Evolutionary conservation across 495 filamentous ascomycete genomes (phyloP).

Genomic region (Glonium stellatum): DNA sequence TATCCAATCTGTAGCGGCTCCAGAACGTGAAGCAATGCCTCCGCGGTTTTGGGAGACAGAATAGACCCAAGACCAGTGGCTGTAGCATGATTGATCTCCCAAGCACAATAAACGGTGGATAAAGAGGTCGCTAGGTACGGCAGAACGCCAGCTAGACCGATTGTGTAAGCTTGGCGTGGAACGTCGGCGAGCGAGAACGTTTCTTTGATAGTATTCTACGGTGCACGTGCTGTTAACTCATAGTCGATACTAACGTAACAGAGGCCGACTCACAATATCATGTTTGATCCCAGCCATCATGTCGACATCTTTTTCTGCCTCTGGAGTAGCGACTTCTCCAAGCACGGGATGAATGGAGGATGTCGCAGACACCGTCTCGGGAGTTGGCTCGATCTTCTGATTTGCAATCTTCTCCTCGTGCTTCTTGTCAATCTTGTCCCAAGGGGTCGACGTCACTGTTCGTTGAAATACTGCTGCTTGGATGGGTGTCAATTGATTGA

Average conservation of each 20-base stretch:
- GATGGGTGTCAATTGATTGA: slow-evolving; percentile 16
- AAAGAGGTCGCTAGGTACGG: slow-evolving; percentile 87
- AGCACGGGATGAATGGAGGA: slow-evolving; percentile 53
- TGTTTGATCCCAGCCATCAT: slow-evolving; percentile 61
- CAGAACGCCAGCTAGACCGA: slow-evolving; percentile 83
- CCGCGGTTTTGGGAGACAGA: slow-evolving; percentile 63
- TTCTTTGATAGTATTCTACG: slow-evolving; percentile 73
- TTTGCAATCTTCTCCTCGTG: slow-evolving; percentile 45
- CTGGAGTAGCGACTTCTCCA: slow-evolving; percentile 38
- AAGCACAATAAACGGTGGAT: slow-evolving; percentile 79
- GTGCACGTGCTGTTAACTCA: slow-evolving; percentile 13
- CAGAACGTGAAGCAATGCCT: slow-evolving; percentile 65
- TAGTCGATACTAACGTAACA: slow-evolving; percentile 8
- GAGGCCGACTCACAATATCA: slow-evolving; percentile 60
- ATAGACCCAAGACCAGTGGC: slow-evolving; percentile 55
- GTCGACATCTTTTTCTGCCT: slow-evolving; percentile 37
- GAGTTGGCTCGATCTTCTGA: slow-evolving; percentile 47
- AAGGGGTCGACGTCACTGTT: slow-evolving; percentile 14
- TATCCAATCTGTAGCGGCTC: slow-evolving; percentile 92
- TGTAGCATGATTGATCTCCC: slow-evolving; percentile 38
- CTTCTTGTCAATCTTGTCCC: slow-evolving; percentile 45
- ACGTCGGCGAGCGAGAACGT: slow-evolving; percentile 74
- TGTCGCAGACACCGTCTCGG: slow-evolving; percentile 50
- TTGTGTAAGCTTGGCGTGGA: slow-evolving; percentile 68
- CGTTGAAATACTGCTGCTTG: slow-evolving; percentile 23